phyloP scores from a whole-genome alignment of 148 eudicot species.

The Rhododendron griersonianum region DNA sequence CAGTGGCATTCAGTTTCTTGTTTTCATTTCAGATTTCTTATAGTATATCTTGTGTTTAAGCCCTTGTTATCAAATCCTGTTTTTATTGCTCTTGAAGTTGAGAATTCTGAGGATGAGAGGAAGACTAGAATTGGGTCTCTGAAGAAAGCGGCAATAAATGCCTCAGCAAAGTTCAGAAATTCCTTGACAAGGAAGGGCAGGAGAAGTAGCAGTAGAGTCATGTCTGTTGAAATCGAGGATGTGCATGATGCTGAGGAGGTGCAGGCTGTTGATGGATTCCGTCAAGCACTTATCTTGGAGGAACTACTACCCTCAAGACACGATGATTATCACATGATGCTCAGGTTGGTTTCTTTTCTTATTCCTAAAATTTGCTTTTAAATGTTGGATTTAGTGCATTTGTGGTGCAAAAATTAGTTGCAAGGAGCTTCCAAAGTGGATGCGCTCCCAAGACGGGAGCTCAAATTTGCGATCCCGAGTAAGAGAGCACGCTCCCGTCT shows the following conservation, averaged over 20 bases:
- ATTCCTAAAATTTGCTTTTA: neutral
- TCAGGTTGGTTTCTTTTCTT: slow-evolving; percentile 36
- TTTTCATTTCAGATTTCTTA: neutral
- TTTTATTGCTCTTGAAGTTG: slow-evolving; percentile 16
- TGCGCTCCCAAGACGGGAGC: neutral
- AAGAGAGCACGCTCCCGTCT: neutral
- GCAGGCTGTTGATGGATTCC: slow-evolving; percentile 49
- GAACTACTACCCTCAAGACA: slow-evolving; percentile 48
- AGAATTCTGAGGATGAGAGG: slow-evolving; percentile 56
- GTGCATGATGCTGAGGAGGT: slow-evolving; percentile 65
- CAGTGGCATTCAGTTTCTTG: neutral
- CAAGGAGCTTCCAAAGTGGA: neutral
- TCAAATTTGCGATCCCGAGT: neutral
- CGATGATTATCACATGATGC: slow-evolving; percentile 70
- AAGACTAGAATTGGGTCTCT: slow-evolving; percentile 62
- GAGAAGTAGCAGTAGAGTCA: slow-evolving; percentile 86
- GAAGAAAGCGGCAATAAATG: slow-evolving; percentile 67
- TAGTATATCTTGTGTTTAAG: neutral
- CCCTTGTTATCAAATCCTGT: neutral
- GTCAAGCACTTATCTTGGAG: slow-evolving; percentile 50
- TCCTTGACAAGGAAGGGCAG: slow-evolving; percentile 70
- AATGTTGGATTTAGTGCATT: neutral
- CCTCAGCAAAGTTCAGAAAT: slow-evolving; percentile 76
- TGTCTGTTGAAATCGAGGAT: slow-evolving; percentile 64
- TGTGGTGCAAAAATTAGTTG: neutral